Evolutionary conservation across 1,284 basidiomycete genomes (phyloP).

Genomic region (Microbotryum violaceum): DNA sequence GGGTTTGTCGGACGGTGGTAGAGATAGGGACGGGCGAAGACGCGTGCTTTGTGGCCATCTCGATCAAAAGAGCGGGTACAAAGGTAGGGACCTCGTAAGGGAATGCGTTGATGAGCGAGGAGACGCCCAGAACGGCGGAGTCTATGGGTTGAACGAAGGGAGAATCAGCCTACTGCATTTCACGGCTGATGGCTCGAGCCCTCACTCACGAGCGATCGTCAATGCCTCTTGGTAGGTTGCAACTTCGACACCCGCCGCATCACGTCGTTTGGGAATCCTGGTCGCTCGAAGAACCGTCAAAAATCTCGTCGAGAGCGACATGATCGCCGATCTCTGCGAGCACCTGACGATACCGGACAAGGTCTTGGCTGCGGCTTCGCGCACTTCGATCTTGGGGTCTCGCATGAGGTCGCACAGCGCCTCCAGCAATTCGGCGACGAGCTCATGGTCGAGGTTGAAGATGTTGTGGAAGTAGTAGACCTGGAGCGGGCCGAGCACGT

Average conservation of each 20-base stretch:
- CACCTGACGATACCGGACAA: slow-evolving; percentile 85
- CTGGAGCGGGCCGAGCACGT: slow-evolving; percentile 52
- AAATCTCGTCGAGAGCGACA: slow-evolving; percentile 77
- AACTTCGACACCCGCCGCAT: slow-evolving; percentile 47
- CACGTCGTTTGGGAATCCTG: slow-evolving; percentile 61
- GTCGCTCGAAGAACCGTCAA: slow-evolving; percentile 56
- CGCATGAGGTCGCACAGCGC: slow-evolving; percentile 66
- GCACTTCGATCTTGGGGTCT: slow-evolving; percentile 88
- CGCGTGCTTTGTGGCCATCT: slow-evolving; percentile 69
- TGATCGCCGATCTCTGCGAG: slow-evolving; percentile 80
- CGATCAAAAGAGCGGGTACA: slow-evolving; percentile 72
- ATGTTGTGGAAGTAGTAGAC: slow-evolving; percentile 84
- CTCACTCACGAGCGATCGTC: slow-evolving; percentile 62
- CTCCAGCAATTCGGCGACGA: slow-evolving; percentile 34
- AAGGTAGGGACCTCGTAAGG: slow-evolving; percentile 78
- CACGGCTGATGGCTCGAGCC: slow-evolving; percentile 7
- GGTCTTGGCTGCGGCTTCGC: slow-evolving; percentile 85
- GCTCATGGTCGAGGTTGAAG: slow-evolving; percentile 30
- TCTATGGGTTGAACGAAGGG: slow-evolving; percentile 10
- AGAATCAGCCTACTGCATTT: slow-evolving; percentile 1
- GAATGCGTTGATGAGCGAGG: slow-evolving; percentile 69
- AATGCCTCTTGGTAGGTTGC: slow-evolving; percentile 66
- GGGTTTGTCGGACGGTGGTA: slow-evolving; percentile 30
- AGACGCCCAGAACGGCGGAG: slow-evolving; percentile 71
- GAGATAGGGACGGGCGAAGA: slow-evolving; percentile 85